phyloP scores from a whole-genome alignment of 208 protist genomes.

The Trypanosoma grayi region DNA sequence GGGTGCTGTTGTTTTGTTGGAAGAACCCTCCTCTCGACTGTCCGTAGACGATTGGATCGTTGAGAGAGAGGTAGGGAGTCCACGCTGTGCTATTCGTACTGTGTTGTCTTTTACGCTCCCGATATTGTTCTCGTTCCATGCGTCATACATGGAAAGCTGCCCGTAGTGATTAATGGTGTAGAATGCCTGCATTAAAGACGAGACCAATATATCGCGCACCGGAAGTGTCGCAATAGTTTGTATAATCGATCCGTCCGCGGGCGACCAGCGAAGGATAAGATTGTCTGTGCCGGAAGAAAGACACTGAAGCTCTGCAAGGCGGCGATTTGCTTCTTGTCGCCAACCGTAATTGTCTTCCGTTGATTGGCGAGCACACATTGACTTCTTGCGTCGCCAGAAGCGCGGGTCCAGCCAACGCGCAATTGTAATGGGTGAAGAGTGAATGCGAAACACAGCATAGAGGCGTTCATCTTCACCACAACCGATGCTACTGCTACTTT shows the following conservation, averaged over 20 bases:
- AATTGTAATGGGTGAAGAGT: constrained; percentile 32
- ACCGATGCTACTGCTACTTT: not conserved
- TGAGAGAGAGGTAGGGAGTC: constrained; percentile 32
- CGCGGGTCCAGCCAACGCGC: constrained; percentile 69
- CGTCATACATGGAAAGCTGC: constrained; percentile 67
- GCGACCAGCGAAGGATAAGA: constrained; percentile 65
- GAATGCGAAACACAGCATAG: constrained; percentile 40
- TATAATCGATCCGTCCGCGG: constrained; percentile 54
- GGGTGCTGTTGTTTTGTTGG: constrained; percentile 1
- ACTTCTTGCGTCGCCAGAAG: constrained; percentile 41
- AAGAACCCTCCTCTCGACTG: constrained; percentile 15
- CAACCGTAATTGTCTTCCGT: constrained; percentile 32
- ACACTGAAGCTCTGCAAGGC: constrained; percentile 63
- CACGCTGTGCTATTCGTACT: constrained; percentile 32
- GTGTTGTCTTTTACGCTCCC: constrained; percentile 14
- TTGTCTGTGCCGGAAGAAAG: constrained; percentile 48
- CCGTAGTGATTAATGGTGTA: constrained; percentile 62
- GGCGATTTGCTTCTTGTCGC: constrained; percentile 36
- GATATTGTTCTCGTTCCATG: constrained; percentile 53
- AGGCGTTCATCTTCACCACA: constrained; percentile 15
- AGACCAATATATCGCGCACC: constrained; percentile 55
- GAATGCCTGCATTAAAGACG: constrained; percentile 58
- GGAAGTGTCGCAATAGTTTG: constrained; percentile 46
- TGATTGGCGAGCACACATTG: constrained; percentile 18
- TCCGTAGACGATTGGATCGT: constrained; percentile 16